Percentiles rank a stretch among this genome's conserved stretches.
Conservation (phyloP, 371 early-diverging fungal species). For the Apophysomyces elegans region DNA sequence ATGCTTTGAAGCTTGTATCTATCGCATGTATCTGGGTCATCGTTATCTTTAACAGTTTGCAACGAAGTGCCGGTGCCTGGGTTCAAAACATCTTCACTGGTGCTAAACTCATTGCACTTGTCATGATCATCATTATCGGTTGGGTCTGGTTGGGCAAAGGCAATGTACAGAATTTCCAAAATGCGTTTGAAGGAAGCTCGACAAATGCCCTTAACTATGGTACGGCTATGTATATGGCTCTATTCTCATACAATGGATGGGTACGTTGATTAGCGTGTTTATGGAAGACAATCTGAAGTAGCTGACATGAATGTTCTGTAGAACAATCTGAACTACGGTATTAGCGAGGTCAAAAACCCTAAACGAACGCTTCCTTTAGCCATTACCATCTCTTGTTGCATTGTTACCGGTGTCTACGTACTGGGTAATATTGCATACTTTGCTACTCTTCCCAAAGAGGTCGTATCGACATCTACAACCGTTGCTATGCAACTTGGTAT, state of each 20-base stretch:
- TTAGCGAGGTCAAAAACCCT: slow-evolving; percentile 66
- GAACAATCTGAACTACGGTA: slow-evolving; percentile 68
- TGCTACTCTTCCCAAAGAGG: slow-evolving; percentile 48
- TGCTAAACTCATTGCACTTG: slow-evolving; percentile 40
- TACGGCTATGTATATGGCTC: slow-evolving; percentile 60
- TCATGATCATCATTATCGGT: slow-evolving; percentile 47
- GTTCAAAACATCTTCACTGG: slow-evolving; percentile 33
- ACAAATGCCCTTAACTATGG: slow-evolving; percentile 58
- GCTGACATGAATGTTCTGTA: slow-evolving; percentile 23
- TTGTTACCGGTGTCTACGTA: slow-evolving; percentile 60
- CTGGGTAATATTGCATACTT: slow-evolving; percentile 65
- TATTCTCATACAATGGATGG: slow-evolving; percentile 67
- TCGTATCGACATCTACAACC: slow-evolving; percentile 34
- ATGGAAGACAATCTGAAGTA: background rate
- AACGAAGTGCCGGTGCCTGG: slow-evolving; percentile 21
- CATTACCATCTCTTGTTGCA: slow-evolving; percentile 49
- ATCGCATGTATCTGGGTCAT: slow-evolving; percentile 42
- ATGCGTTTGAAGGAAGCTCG: slow-evolving; percentile 41
- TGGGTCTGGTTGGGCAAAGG: slow-evolving; percentile 44
- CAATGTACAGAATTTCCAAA: slow-evolving; percentile 30
- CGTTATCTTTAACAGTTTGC: slow-evolving; percentile 38
- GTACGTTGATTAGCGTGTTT: slow-evolving; percentile 1
- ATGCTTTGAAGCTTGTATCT: slow-evolving; percentile 37
- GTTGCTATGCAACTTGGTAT: slow-evolving; percentile 55
- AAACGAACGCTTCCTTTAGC: slow-evolving; percentile 57